A percentile compares a stretch with the other conserved stretches of the same genome.
Conservation (phyloP, 2,329 filamentous ascomycete species). For the Dactylellina sp. region DNA sequence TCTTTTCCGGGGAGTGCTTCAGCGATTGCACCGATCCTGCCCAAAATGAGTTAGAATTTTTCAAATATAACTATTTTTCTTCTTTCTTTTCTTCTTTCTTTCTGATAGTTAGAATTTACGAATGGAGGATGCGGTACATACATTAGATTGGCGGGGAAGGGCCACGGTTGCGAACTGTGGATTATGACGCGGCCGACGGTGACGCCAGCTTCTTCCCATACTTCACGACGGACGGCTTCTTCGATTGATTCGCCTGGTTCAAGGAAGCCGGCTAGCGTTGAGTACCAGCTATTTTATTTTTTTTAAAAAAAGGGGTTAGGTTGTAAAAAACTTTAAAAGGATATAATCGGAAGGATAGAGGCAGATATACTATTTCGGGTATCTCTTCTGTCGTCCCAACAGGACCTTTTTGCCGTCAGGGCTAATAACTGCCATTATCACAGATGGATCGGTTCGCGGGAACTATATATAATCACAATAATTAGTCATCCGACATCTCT, state of each 20-base stretch:
- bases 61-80: too few relatives aligned
- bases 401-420: conserved; percentile 80
- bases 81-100: not conserved
- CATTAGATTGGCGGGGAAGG: conserved; percentile 86
- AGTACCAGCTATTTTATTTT: conserved; percentile 77
- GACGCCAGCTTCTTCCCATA: conserved; percentile 87
- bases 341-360: too few relatives aligned
- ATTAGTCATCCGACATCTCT: not conserved
- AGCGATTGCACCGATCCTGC: conserved; percentile 80
- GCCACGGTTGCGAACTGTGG: conserved; percentile 88
- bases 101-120: too few relatives aligned
- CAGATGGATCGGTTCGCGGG: conserved; percentile 90
- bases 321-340: too few relatives aligned
- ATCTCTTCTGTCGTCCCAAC: conserved; percentile 85
- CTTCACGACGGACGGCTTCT: conserved; percentile 83
- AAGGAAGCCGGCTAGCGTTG: conserved; percentile 82
- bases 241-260: conserved; percentile 88
- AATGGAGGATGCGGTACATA: too few relatives aligned
- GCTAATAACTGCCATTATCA: conserved; percentile 93
- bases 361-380: conserved; percentile 71
- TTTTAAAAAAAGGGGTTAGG: not conserved
- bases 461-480: conserved; percentile 71
- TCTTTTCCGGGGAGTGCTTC: conserved; percentile 86
- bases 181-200: conserved; percentile 80
- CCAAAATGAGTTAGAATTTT: not conserved